phyloP scores from a whole-genome alignment of 1,284 basidiomycete species.

The Leucoagaricus sp. region DNA sequence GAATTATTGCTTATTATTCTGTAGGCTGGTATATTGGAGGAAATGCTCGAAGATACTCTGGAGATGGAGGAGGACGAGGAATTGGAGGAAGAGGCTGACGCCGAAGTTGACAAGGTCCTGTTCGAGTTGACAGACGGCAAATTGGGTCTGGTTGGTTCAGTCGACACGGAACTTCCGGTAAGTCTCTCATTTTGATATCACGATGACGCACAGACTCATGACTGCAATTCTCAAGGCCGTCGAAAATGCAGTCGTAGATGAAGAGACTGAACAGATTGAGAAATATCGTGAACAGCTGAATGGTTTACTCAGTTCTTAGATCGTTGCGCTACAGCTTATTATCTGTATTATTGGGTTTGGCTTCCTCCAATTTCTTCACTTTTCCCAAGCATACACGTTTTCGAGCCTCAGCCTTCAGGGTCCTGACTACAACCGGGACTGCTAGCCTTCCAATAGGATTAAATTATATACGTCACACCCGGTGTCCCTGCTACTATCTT shows the following conservation, averaged over 20 bases:
- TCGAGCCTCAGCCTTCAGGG: background rate
- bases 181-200: constrained; percentile 32
- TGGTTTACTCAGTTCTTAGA: constrained; percentile 75
- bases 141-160: constrained; percentile 80
- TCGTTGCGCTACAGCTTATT: constrained; percentile 7
- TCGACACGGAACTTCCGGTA: constrained; percentile 79
- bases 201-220: constrained; percentile 5
- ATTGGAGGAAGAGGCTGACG: constrained; percentile 95
- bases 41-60: constrained; percentile 89
- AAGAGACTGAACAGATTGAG: constrained; percentile 85
- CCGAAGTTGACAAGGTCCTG: constrained; percentile 95
- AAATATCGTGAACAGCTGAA: constrained; percentile 85
- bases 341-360: background rate
- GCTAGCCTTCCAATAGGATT: background rate
- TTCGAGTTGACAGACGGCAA: constrained; percentile 97
- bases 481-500: background rate
- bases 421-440: background rate
- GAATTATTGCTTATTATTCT: background rate
- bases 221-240: constrained; percentile 37
- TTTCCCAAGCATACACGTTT: background rate
- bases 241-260: constrained; percentile 69
- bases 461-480: background rate
- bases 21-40: constrained; percentile 91
- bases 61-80: constrained; percentile 93
- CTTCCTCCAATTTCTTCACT: constrained; percentile 1